A percentile compares a stretch with the other conserved stretches of the same genome.
phyloP scores from a whole-genome alignment of 805 yeast species.

The Cyberlindnera nakhonratchasimensis region DNA sequence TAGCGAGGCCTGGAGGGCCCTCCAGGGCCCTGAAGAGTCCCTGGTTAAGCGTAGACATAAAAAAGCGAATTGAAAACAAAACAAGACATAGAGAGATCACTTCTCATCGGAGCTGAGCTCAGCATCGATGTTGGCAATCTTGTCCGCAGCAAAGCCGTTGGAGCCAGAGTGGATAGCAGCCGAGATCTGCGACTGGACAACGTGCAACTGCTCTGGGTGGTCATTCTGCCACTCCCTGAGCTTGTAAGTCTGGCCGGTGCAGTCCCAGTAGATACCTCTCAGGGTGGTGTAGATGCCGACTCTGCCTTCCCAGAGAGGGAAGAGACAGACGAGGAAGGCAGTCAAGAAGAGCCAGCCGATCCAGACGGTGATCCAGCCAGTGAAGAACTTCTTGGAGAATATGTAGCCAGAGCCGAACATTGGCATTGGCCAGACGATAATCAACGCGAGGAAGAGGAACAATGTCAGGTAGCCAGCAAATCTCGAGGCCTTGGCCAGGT shows the following conservation, averaged over 20 bases:
- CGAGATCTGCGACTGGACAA: slow-evolving; percentile 62
- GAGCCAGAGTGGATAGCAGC: slow-evolving; percentile 31
- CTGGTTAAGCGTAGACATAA: no score
- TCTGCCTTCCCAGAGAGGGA: slow-evolving; percentile 75
- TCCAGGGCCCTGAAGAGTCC: no score
- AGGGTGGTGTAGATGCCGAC: slow-evolving; percentile 57
- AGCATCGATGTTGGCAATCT: slow-evolving; percentile 24
- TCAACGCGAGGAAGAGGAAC: slow-evolving; percentile 55
- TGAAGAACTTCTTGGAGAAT: slow-evolving; percentile 72
- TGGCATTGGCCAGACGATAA: slow-evolving; percentile 91
- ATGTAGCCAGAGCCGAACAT: slow-evolving; percentile 81
- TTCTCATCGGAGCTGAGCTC: slow-evolving; percentile 19
- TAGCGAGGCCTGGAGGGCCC: no score
- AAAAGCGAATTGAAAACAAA: not conserved
- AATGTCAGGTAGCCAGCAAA: slow-evolving; percentile 59
- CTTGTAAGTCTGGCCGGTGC: slow-evolving; percentile 70
- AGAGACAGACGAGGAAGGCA: slow-evolving; percentile 57
- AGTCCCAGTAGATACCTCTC: slow-evolving; percentile 85
- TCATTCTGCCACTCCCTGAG: slow-evolving; percentile 70
- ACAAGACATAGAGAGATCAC: not conserved
- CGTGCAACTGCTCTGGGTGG: slow-evolving; percentile 74
- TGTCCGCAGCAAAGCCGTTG: slow-evolving; percentile 10
- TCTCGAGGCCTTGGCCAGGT: slow-evolving; percentile 55
- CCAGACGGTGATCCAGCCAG: slow-evolving; percentile 85
- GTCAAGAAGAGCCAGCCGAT: slow-evolving; percentile 78